phyloP scores from a whole-genome alignment of 2,329 filamentous ascomycete genomes.

The Ceratocystis smalleyi region DNA sequence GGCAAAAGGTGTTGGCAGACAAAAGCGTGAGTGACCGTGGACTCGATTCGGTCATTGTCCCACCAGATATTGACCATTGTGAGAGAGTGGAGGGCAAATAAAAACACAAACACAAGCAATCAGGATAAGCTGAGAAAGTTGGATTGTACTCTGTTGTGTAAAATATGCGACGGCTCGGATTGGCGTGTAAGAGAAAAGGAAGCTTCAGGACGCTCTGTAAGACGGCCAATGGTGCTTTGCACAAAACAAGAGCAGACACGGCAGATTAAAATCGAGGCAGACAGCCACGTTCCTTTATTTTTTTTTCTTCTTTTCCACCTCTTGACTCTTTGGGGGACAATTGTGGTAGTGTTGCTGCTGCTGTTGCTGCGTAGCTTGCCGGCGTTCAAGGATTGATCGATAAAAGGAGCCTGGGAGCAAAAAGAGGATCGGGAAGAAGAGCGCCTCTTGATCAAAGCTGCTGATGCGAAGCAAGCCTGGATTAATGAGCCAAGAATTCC shows the following conservation, averaged over 20 bases:
- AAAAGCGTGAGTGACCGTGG: constrained; percentile 52
- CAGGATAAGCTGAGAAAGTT: not conserved
- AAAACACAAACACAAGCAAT: not conserved
- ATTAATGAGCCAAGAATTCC: constrained; percentile 5
- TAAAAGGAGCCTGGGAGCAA: not conserved
- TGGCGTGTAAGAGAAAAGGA: not conserved
- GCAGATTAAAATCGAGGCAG: not conserved
- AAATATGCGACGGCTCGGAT: not conserved
- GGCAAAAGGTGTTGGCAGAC: constrained; percentile 48
- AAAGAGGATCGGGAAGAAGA: constrained; percentile 4
- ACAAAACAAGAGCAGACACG: not conserved
- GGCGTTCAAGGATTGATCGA: not conserved
- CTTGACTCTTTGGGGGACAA: not conserved
- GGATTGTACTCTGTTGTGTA: not conserved
- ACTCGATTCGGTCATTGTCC: constrained; percentile 53
- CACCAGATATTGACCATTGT: constrained; percentile 41
- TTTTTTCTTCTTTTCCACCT: not conserved
- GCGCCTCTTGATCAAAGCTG: constrained; percentile 2
- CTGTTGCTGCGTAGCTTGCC: not conserved
- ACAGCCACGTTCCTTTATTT: not conserved
- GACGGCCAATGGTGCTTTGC: not conserved
- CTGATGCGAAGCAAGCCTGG: not conserved
- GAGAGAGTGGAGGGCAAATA: not conserved
- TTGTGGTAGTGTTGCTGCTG: too few species aligned
- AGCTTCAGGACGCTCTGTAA: not conserved